Evolutionary conservation across 164 flowering plant genomes (phyloP).

Genomic region (Piper longum): DNA sequence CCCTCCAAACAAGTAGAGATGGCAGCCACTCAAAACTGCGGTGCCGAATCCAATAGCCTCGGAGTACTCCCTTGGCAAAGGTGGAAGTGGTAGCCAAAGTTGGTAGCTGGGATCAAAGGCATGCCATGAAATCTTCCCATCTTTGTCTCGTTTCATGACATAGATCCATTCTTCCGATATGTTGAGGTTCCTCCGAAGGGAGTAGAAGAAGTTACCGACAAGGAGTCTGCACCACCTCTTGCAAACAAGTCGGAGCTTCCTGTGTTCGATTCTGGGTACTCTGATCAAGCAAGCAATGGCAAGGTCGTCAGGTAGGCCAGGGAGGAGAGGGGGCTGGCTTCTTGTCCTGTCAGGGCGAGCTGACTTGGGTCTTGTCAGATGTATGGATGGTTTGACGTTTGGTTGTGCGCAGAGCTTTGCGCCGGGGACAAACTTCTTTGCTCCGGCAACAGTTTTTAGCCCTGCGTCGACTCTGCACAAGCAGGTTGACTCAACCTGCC

Average conservation of each 20-base stretch:
- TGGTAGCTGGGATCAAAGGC: conserved; percentile 74
- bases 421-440: conserved; percentile 18
- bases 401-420: conserved; percentile 69
- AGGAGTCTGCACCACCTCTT: conserved; percentile 79
- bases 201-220: conserved; percentile 64
- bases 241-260: conserved; percentile 66
- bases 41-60: conserved; percentile 72
- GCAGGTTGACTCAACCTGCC: conserved; percentile 74
- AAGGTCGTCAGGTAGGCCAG: conserved; percentile 89
- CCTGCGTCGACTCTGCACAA: conserved; percentile 47
- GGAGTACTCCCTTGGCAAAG: conserved; percentile 63
- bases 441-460: too few relatives aligned
- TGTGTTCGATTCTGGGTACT: conserved; percentile 63
- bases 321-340: conserved; percentile 58
- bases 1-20: conserved; percentile 76
- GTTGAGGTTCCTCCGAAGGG: conserved; percentile 55
- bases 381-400: conserved; percentile 58
- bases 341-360: conserved; percentile 5
- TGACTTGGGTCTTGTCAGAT: conserved; percentile 24
- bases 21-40: conserved; percentile 76
- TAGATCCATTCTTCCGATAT: conserved; percentile 85
- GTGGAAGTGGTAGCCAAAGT: conserved; percentile 88
- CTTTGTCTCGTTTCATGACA: conserved; percentile 62
- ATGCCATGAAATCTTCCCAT: conserved; percentile 70
- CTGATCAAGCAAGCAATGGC: conserved; percentile 85